Evolutionary conservation across 352 stramenopile genomes (phyloP).

Genomic region (Pythium utonaiense): DNA sequence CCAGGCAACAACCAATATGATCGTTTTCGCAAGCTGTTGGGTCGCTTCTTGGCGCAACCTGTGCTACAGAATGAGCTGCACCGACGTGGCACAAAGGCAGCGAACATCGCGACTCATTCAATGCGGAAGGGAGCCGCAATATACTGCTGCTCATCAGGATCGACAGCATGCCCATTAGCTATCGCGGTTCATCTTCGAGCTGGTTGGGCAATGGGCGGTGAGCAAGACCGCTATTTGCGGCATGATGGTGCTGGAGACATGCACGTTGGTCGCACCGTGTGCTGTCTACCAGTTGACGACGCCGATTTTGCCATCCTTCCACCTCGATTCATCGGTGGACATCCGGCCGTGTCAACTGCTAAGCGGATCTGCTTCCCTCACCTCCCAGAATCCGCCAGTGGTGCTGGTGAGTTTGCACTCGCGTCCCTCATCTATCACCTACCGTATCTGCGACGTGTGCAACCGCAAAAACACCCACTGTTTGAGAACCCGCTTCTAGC

Average conservation of each 20-base stretch:
- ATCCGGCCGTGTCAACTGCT: too few relatives aligned
- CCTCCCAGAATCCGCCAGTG: neutral
- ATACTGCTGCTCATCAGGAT: conserved; percentile 20
- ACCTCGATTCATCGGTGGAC: conserved; percentile 3
- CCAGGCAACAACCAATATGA: conserved; percentile 24
- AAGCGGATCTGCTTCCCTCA: neutral
- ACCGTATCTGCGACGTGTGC: neutral
- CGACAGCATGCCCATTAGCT: conserved; percentile 19
- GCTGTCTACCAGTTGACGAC: conserved; percentile 19
- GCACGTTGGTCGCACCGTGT: conserved; percentile 23
- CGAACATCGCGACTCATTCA: conserved; percentile 24
- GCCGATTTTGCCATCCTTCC: conserved; percentile 19
- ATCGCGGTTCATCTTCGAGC: conserved; percentile 21
- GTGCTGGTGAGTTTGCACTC: neutral
- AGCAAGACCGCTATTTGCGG: conserved; percentile 24
- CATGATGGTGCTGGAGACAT: conserved; percentile 26
- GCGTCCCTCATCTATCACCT: neutral
- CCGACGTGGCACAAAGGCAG: conserved; percentile 12
- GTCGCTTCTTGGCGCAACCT: conserved; percentile 1
- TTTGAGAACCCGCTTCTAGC: neutral
- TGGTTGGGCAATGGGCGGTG: conserved; percentile 18
- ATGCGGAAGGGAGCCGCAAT: conserved; percentile 20
- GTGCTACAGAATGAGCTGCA: conserved; percentile 13
- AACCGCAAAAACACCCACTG: neutral
- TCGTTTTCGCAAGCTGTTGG: conserved; percentile 18